phyloP scores from a whole-genome alignment of 345 rosid species.

The Murraya paniculata region DNA sequence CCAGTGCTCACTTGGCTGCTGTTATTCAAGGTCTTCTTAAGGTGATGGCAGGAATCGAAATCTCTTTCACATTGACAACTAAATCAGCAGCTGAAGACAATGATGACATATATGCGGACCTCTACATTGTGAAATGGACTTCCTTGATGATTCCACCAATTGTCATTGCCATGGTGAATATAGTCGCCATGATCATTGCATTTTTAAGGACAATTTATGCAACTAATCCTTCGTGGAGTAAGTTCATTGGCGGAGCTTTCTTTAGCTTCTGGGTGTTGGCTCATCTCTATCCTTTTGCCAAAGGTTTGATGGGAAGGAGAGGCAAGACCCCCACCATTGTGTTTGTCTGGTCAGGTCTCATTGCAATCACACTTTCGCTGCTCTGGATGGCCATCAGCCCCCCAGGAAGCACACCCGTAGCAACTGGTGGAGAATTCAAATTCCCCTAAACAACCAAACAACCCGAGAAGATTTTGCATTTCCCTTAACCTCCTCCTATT shows the following conservation, averaged over 20 bases:
- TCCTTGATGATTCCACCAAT: slow-evolving; percentile 87
- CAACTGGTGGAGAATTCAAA: slow-evolving; percentile 45
- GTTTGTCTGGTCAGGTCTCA: slow-evolving; percentile 91
- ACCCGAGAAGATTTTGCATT: neutral
- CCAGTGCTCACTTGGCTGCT: slow-evolving; percentile 89
- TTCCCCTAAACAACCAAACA: slow-evolving; percentile 43
- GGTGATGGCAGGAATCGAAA: slow-evolving; percentile 86
- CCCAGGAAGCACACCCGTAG: slow-evolving; percentile 23
- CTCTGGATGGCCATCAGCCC: slow-evolving; percentile 80
- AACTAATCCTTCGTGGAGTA: slow-evolving; percentile 71
- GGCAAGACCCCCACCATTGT: slow-evolving; percentile 92
- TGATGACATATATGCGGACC: slow-evolving; percentile 74
- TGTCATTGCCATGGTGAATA: slow-evolving; percentile 87
- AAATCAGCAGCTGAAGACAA: slow-evolving; percentile 73
- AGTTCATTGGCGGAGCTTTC: slow-evolving; percentile 88
- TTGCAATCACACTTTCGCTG: slow-evolving; percentile 78
- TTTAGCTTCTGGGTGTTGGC: slow-evolving; percentile 96
- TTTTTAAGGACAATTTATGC: slow-evolving; percentile 67
- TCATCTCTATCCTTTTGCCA: slow-evolving; percentile 90
- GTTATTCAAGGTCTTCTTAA: slow-evolving; percentile 84
- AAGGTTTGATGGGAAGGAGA: slow-evolving; percentile 94
- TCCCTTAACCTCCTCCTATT: neutral
- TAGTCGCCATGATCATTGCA: slow-evolving; percentile 67
- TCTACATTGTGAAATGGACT: slow-evolving; percentile 85
- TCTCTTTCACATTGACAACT: slow-evolving; percentile 86